A percentile compares a stretch with the other conserved stretches of the same genome.
phyloP scores from a whole-genome alignment of 2,329 filamentous ascomycete genomes.

The Sordariomycetes sp. region DNA sequence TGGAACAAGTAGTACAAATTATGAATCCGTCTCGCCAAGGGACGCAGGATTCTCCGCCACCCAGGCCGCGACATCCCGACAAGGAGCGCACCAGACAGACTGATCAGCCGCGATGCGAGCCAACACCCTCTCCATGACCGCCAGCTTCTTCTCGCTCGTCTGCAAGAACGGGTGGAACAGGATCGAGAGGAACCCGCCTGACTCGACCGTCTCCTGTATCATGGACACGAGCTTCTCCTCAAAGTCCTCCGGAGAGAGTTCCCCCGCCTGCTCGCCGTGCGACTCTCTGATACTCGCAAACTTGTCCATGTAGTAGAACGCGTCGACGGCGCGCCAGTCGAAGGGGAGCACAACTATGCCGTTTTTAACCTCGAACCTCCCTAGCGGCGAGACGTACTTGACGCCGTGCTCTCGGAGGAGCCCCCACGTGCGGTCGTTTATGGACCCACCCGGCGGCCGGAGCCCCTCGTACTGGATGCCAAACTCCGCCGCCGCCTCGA shows the following conservation, averaged over 20 bases:
- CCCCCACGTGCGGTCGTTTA: constrained; percentile 12
- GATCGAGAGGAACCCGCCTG: constrained; percentile 12
- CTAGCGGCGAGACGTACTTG: constrained; percentile 14
- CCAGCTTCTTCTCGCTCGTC: constrained; percentile 13
- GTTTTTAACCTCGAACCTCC: constrained; percentile 8
- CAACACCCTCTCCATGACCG: constrained; percentile 12
- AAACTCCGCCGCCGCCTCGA: constrained; percentile 6
- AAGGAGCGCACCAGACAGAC: constrained; percentile 15
- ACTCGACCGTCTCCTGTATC: constrained; percentile 10
- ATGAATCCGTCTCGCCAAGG: not conserved
- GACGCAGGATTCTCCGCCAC: constrained; percentile 7
- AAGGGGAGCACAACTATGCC: constrained; percentile 15
- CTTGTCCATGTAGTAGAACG: constrained; percentile 19
- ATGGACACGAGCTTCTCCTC: constrained; percentile 9
- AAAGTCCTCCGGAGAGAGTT: constrained; percentile 9
- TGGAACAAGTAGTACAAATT: not conserved
- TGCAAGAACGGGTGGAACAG: constrained; percentile 16
- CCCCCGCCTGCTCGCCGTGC: constrained; percentile 8
- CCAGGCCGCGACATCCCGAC: constrained; percentile 13
- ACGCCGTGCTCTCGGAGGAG: constrained; percentile 10
- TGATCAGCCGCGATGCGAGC: constrained; percentile 8
- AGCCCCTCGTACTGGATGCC: constrained; percentile 13
- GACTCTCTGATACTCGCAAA: constrained; percentile 10
- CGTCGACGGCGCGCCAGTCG: constrained; percentile 16
- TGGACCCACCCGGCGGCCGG: constrained; percentile 13